Conservation (phyloP, 345 rosid species). For the Aquilaria sinensis region DNA sequence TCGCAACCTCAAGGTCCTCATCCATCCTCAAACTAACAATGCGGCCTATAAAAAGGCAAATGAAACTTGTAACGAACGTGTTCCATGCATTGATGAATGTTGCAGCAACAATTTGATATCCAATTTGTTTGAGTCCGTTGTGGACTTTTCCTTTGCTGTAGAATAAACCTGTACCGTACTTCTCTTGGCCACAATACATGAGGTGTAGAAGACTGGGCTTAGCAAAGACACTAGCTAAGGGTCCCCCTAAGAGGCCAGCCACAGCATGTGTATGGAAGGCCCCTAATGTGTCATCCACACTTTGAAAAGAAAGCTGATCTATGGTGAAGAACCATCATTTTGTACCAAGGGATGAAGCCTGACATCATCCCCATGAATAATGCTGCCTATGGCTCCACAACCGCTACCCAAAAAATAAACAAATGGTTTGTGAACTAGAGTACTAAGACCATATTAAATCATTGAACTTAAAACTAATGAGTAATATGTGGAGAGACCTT, state of each 20-base stretch:
- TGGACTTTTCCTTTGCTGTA: slow-evolving; percentile 19
- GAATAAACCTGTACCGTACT: slow-evolving; percentile 30
- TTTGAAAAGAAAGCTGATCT: too few species aligned
- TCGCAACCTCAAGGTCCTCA: slow-evolving; percentile 16
- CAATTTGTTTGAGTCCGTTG: slow-evolving; percentile 30
- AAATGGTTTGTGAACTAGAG: too few species aligned
- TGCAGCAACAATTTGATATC: slow-evolving; percentile 31
- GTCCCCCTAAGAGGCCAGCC: slow-evolving; percentile 49
- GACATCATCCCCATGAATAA: too few species aligned
- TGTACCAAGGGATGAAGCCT: too few species aligned
- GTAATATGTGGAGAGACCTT: too few species aligned
- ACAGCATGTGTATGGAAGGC: slow-evolving; percentile 65
- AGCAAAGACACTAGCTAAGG: slow-evolving; percentile 41
- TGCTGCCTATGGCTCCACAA: too few species aligned
- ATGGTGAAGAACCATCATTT: too few species aligned
- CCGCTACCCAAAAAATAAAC: too few species aligned
- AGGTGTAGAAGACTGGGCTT: slow-evolving; percentile 30
- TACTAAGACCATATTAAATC: too few species aligned
- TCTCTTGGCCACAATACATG: slow-evolving; percentile 11
- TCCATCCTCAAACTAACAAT: slow-evolving; percentile 43
- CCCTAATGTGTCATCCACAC: slow-evolving; percentile 49
- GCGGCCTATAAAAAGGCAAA: slow-evolving; percentile 42
- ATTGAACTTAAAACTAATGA: too few species aligned
- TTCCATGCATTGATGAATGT: slow-evolving; percentile 20
- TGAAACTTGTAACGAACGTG: slow-evolving; percentile 22